Base-by-base conservation (phyloP, 805 yeast species). In the Vanderwaltozyma yarrowii region DNA sequence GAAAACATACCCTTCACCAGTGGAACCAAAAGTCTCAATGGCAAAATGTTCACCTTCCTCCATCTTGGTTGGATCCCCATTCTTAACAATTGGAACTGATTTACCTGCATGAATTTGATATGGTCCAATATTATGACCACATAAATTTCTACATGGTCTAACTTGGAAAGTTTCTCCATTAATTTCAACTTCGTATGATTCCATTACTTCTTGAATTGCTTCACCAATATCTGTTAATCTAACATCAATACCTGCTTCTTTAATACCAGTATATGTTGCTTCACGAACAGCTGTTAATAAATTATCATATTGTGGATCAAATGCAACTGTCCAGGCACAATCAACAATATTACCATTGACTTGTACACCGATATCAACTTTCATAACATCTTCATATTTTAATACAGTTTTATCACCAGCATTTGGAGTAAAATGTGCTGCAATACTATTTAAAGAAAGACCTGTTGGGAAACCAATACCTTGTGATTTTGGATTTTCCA, bases 401-500 rank as follows among this genome's bases (percentile, higher is more conserved):
- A 92, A 66, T 2, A 82, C 81, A 6, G 84, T 73, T 52, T 77
- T 85, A 60, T 92, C 98, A 11, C 95, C 95, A 5, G 89, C 80
- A 64, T 92, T 92, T 12, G 98, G 98, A 0, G 97, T 89, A 63
- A 87, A 92, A 60, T 92, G 99, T 0, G 98, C 98, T 19, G 99
- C 99, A 56, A 86, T 80, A 56, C 87, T 83, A 63, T 92, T 92
- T 46, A 89, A 62, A 1, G 95, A 85, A 29, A 92, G 72, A 42
- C 99, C 99, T n/a, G 96, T 87, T 36, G 99, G 99, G 71, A 92
- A 92, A 5, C 97, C 99, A 52, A 88, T 76, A 29, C 99, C 99
- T 14, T 86, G 92, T 19, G 64, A 60, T 34, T 57, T 56, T 14
- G 61, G 61, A 32, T 50, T 46, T 4, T 50, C 57, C 50, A 51